phyloP scores from a whole-genome alignment of 305 asterid species.

The Andrographis paniculata region DNA sequence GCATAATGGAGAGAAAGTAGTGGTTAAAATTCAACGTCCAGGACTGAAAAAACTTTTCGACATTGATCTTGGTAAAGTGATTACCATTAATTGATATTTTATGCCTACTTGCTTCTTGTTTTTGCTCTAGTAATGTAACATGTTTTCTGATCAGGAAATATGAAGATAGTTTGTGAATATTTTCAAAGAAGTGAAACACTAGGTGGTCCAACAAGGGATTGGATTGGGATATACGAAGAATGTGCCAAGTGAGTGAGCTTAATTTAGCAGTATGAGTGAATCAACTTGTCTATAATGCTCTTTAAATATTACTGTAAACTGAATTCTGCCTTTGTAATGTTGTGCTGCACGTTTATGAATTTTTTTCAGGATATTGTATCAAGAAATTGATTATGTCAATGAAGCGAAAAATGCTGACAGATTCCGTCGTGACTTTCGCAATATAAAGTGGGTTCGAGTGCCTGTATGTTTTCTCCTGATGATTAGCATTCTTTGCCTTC shows the following conservation, averaged over 20 bases:
- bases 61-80: constrained; percentile 90
- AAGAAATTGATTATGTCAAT: constrained; percentile 90
- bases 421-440: constrained; percentile 90
- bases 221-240: constrained; percentile 90
- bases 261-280: not conserved
- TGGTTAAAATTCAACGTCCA: constrained; percentile 89
- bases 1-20: constrained; percentile 86
- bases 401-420: constrained; percentile 98
- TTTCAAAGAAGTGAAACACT: constrained; percentile 84
- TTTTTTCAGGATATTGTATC: constrained; percentile 75
- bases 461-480: constrained; percentile 68
- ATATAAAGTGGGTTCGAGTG: constrained; percentile 96
- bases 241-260: constrained; percentile 70
- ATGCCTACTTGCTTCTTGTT: not conserved
- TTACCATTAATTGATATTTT: constrained; percentile 2
- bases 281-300: too few species aligned
- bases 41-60: constrained; percentile 86
- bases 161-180: constrained; percentile 80
- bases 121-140: not conserved
- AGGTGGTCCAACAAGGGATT: constrained; percentile 90
- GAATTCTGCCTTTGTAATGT: not conserved
- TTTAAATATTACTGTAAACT: too few species aligned
- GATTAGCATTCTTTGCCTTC: not conserved
- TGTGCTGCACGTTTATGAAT: not conserved
- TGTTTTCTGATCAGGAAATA: constrained; percentile 48